phyloP scores from a whole-genome alignment of 2,329 filamentous ascomycete species.

The Fusarium oxysporum region DNA sequence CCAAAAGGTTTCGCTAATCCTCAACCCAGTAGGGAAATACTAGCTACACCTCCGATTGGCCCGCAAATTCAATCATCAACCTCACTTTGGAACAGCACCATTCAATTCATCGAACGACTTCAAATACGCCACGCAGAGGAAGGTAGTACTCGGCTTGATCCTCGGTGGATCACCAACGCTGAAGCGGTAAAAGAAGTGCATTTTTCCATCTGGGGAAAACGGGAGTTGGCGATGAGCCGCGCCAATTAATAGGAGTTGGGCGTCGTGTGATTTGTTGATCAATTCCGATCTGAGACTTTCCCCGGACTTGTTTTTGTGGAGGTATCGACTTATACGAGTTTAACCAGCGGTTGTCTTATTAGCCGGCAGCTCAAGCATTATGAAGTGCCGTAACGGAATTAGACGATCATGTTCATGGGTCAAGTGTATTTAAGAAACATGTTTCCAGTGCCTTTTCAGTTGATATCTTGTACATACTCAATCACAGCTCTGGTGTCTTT shows the following conservation, averaged over 20 bases:
- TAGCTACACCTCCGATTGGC: constrained; percentile 6
- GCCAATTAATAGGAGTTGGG: constrained; percentile 9
- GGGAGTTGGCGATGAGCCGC: not conserved
- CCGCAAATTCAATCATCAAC: not conserved
- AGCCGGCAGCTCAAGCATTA: constrained; percentile 4
- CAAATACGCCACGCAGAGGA: not conserved
- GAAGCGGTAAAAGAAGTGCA: not conserved
- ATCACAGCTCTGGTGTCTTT: not conserved
- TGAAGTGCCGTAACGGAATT: not conserved
- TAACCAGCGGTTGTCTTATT: constrained; percentile 22
- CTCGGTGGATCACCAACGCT: constrained; percentile 1
- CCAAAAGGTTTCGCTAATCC: not conserved
- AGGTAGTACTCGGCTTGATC: constrained; percentile 9
- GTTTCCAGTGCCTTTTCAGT: not conserved
- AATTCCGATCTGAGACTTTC: constrained; percentile 12
- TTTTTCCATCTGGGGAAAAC: constrained; percentile 6
- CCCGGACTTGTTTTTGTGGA: constrained; percentile 15
- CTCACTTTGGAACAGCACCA: constrained; percentile 2
- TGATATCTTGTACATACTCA: not conserved
- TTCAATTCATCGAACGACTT: constrained; percentile 7
- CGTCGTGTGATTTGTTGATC: constrained; percentile 13
- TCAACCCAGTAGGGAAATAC: not conserved
- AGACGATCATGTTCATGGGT: not conserved
- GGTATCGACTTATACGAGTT: constrained; percentile 16
- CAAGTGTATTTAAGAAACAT: constrained; percentile 6